Base-by-base conservation (phyloP, 2,329 filamentous ascomycete genomes). In the Diaporthe destruens region DNA sequence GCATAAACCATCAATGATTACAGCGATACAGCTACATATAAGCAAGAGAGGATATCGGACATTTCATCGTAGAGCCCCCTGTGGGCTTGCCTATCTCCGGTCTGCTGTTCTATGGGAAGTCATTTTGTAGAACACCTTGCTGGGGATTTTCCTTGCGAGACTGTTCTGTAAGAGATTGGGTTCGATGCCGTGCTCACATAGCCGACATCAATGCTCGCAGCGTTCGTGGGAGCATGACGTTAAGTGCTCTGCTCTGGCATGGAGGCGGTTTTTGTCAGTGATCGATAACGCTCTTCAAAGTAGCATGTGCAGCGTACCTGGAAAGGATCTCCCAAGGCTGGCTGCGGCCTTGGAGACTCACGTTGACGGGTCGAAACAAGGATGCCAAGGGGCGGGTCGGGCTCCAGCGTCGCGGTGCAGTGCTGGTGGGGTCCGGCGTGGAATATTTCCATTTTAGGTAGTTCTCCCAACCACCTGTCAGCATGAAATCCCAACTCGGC, bases 361-460 rank as follows among this genome's bases (percentile, higher is more conserved):
- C 56, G 12, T 29, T 61, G n/a, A 16, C 36, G 36, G 56, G 56
- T 36, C 36, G 56, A 6, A 44, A 25, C 36, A 9, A 25, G 56
- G 34, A n/a, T 23, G n/a, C 7, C 9, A 9, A 39, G 36, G 36
- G 12, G 9, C 20, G 9, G n/a, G 6, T 20, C 16, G 25, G 11
- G 12, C 2, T 44, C 55, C 18, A 59, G 36, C n/a, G 34, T 42
- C n/a, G n/a, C 56, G 29, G n/a, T 23, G n/a, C 56, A 44, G n/a
- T 61, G 14, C 12, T 42, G 56, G 56, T 25, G 56, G 56, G 56
- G 34, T 39, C 36, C 36, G n/a, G 34, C 56, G 56, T 29, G 36
- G 6, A 44, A 9, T 29, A 29, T 29, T 44, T 44, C 56, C 18
- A 6, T 18, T 61, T 44, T 23, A 23, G 36, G 56, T 44, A 61